These are phyloP conservation scores for Teunomyces gatunensis DNA, from an alignment of 805 yeast species.

Conservation along the genomic window DNA sequence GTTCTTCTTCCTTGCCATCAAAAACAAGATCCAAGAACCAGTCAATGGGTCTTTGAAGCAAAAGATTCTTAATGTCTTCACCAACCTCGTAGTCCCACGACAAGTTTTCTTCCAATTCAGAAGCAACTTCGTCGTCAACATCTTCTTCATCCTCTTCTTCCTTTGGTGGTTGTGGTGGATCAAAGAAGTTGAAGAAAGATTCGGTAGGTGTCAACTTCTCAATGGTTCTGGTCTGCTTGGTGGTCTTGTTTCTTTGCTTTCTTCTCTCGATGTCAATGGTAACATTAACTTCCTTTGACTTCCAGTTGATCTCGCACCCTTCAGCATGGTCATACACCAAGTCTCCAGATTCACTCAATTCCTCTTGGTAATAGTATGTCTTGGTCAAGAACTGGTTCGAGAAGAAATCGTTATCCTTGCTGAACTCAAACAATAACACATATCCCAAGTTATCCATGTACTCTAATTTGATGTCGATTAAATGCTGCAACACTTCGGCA, in stretches of 20 bases:
- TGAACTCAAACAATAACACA: conserved; percentile 78
- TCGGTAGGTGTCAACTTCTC: conserved; percentile 93
- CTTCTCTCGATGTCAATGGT: conserved; percentile 88
- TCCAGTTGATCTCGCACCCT: conserved; percentile 85
- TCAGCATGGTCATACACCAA: conserved; percentile 96
- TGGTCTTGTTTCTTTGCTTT: conserved; percentile 94
- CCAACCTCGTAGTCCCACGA: conserved; percentile 95
- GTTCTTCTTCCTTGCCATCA: conserved; percentile 63
- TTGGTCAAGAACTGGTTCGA: conserved; percentile 70
- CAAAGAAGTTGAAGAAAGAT: conserved; percentile 93
- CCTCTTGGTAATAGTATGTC: conserved; percentile 91
- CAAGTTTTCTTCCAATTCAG: conserved; percentile 66
- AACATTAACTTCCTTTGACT: conserved; percentile 72
- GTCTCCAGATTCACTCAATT: conserved; percentile 92
- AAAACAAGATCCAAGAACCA: conserved; percentile 97
- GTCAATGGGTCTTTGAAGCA: conserved; percentile 94
- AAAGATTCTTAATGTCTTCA: conserved; percentile 92
- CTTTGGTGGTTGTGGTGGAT: conserved; percentile 80
- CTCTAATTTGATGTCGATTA: conserved; percentile 71
- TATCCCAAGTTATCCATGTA: conserved; percentile 87
- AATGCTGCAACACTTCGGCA: conserved; percentile 69
- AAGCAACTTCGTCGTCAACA: conserved; percentile 47
- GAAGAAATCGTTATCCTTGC: conserved; percentile 65
- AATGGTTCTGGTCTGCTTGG: conserved; percentile 93
- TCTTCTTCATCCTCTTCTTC: conserved; percentile 51